phyloP scores from a whole-genome alignment of 495 filamentous ascomycete species.

The Gamarada debralockiae region DNA sequence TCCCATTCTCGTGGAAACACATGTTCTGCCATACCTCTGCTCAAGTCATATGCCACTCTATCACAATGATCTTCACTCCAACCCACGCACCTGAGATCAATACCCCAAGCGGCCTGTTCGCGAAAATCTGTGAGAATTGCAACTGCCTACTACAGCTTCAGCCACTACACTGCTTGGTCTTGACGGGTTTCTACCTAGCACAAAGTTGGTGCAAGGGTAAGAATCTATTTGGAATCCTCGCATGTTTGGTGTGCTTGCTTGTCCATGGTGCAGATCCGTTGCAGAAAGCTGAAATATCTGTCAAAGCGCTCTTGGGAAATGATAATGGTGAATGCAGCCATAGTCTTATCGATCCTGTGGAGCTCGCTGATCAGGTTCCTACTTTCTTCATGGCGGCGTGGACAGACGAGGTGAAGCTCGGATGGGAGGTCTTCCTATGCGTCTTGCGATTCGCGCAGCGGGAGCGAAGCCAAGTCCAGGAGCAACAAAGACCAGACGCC shows the following conservation, averaged over 20 bases:
- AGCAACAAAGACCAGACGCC: too few relatives aligned
- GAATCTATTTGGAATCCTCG: constrained; percentile 36
- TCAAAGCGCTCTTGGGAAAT: constrained; percentile 8
- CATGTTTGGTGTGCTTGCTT: constrained; percentile 35
- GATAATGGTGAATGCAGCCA: constrained; percentile 8
- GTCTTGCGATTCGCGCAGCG: too few relatives aligned
- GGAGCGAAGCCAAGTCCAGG: too few relatives aligned
- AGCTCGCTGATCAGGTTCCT: constrained; percentile 10
- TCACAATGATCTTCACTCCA: constrained; percentile 28
- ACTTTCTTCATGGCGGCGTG: constrained; percentile 6
- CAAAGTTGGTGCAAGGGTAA: constrained; percentile 30
- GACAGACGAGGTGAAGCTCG: constrained; percentile 6
- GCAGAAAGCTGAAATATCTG: constrained; percentile 16
- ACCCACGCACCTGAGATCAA: constrained; percentile 25
- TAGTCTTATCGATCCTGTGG: background rate
- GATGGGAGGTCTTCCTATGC: constrained; percentile 19
- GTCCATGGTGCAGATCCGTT: constrained; percentile 21
- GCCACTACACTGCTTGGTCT: constrained; percentile 34
- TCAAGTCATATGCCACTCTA: constrained; percentile 34
- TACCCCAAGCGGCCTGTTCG: constrained; percentile 32
- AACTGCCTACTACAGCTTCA: constrained; percentile 29
- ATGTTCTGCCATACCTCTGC: constrained; percentile 40
- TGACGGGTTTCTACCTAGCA: constrained; percentile 32
- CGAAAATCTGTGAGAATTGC: constrained; percentile 29
- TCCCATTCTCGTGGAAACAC: constrained; percentile 37